These are phyloP conservation scores for Debaryomyces sp. DNA, from an alignment of 1,139 yeast species.

Conservation along the genomic window DNA sequence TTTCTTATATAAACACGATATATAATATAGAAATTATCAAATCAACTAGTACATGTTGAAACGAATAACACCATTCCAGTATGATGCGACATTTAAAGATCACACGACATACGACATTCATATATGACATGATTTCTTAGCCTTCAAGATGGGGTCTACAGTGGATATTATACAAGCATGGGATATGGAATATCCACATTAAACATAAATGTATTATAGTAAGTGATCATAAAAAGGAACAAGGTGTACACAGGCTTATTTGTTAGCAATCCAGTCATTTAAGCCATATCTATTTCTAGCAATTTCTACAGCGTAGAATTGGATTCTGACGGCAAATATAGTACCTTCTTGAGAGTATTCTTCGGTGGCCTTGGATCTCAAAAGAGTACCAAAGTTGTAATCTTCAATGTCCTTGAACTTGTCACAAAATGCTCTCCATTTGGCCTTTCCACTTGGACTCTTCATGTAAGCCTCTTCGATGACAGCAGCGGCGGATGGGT, in stretches of 20 bases:
- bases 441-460: constrained; percentile 73
- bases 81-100: not conserved
- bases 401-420: constrained; percentile 84
- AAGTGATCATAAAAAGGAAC: not conserved
- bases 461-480: constrained; percentile 84
- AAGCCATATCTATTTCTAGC: constrained; percentile 89
- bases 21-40: not conserved
- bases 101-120: constrained; percentile 1
- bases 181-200: not conserved
- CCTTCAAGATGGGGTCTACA: not conserved
- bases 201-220: not conserved
- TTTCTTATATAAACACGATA: not conserved
- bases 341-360: constrained; percentile 87
- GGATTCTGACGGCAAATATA: constrained; percentile 88
- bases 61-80: not conserved
- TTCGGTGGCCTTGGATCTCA: constrained; percentile 67
- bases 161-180: not conserved
- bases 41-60: not conserved
- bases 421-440: constrained; percentile 90
- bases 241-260: constrained; percentile 9
- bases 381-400: constrained; percentile 91
- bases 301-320: constrained; percentile 92
- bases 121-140: not conserved
- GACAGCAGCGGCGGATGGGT: constrained; percentile 54
- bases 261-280: constrained; percentile 80